phyloP scores from a whole-genome alignment of 352 stramenopile species.

The Phytopythium delawarense region DNA sequence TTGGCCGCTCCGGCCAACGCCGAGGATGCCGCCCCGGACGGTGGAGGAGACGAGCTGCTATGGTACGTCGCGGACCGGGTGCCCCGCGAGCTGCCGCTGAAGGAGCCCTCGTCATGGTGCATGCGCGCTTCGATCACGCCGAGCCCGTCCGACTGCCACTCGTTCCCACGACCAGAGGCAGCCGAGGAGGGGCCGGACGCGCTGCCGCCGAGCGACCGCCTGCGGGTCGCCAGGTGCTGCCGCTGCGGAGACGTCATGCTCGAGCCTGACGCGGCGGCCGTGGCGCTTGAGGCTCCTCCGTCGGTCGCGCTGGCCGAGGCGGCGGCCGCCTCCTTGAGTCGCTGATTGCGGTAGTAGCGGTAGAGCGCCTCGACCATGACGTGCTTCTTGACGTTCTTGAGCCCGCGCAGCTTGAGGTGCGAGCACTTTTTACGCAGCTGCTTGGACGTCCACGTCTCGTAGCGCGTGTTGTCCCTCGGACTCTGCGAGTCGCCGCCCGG shows the following conservation, averaged over 20 bases:
- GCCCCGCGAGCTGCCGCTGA: constrained; percentile 1
- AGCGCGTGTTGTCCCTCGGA: constrained; percentile 51
- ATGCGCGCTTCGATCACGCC: not conserved
- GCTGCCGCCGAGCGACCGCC: not conserved
- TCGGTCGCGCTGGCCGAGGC: not conserved
- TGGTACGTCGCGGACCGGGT: not conserved
- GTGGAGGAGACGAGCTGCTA: not conserved
- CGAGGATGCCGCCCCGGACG: not conserved
- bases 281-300: constrained; percentile 7
- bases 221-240: constrained; percentile 4
- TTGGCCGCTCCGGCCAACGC: not conserved
- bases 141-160: constrained; percentile 2
- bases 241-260: constrained; percentile 12
- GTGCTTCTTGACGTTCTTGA: constrained; percentile 87
- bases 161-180: not conserved
- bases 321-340: constrained; percentile 35
- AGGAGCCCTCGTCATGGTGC: constrained; percentile 1
- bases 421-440: constrained; percentile 81
- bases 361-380: constrained; percentile 83
- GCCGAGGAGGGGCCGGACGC: not conserved
- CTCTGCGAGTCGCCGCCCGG: constrained; percentile 42
- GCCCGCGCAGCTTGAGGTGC: constrained; percentile 67
- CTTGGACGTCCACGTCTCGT: constrained; percentile 83
- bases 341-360: constrained; percentile 69
- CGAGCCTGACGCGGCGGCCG: constrained; percentile 8